These are phyloP conservation scores for Artemisia tridentata DNA, from an alignment of 129 eudicot species.

Conservation along the genomic window DNA sequence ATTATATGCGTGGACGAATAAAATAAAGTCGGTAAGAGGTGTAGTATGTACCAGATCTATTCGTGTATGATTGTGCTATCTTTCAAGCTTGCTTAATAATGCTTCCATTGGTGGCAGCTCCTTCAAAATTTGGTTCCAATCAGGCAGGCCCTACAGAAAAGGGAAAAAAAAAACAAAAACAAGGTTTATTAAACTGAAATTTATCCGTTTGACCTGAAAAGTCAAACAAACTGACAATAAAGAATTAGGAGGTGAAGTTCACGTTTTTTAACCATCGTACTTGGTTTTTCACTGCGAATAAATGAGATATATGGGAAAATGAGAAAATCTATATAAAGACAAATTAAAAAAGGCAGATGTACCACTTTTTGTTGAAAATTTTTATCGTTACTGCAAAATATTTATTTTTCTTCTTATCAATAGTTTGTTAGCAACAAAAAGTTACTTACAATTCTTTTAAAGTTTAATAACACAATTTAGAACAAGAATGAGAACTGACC, in stretches of 20 bases:
- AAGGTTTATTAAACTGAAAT: background rate
- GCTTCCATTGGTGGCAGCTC: constrained; percentile 94
- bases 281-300: constrained; percentile 2
- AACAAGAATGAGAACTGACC: constrained; percentile 45
- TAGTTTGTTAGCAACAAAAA: background rate
- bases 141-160: constrained; percentile 71
- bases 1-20: background rate
- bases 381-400: background rate
- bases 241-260: background rate
- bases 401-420: background rate
- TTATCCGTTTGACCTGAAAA: constrained; percentile 25
- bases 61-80: constrained; percentile 36
- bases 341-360: background rate
- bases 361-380: background rate
- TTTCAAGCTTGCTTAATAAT: constrained; percentile 88
- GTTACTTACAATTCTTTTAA: background rate
- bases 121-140: constrained; percentile 84
- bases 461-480: background rate
- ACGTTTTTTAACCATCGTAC: constrained; percentile 1
- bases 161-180: no score
- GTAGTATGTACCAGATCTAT: constrained; percentile 15
- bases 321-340: background rate
- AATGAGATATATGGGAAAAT: background rate
- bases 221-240: constrained; percentile 1
- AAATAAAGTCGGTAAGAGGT: constrained; percentile 3